Percentiles rank a stretch among this genome's conserved stretches.
Evolutionary conservation across 176 grass and related monocot species (phyloP).

Genomic region (Bonia amplexicaulis): DNA sequence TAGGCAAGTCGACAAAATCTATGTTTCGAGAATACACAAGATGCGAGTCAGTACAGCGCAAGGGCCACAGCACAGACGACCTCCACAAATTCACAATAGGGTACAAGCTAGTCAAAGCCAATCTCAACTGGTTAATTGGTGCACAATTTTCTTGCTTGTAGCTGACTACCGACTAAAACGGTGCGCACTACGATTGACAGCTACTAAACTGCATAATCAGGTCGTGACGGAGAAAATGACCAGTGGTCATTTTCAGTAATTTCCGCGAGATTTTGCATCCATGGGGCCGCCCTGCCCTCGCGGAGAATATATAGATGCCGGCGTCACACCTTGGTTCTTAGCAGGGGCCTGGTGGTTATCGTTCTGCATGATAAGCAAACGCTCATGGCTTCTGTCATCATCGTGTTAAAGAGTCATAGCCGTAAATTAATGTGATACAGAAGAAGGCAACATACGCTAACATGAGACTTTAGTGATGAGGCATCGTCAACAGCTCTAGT

Average conservation of each 20-base stretch:
- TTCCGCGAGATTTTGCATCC: constrained; percentile 1
- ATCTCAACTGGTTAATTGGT: constrained; percentile 21
- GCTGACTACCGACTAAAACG: background rate
- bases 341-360: constrained; percentile 15
- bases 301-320: constrained; percentile 20
- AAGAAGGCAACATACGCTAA: constrained; percentile 35
- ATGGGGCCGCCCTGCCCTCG: background rate
- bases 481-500: constrained; percentile 41
- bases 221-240: background rate
- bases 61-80: background rate
- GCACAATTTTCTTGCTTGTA: constrained; percentile 11
- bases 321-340: constrained; percentile 17
- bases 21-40: constrained; percentile 20
- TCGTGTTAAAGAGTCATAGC: background rate
- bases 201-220: background rate
- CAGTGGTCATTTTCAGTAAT: constrained; percentile 3
- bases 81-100: constrained; percentile 9
- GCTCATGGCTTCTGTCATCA: background rate
- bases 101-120: constrained; percentile 31
- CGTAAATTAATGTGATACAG: background rate
- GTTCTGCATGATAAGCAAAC: constrained; percentile 30
- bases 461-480: constrained; percentile 28
- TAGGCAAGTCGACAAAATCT: background rate
- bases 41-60: background rate
- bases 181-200: background rate